Evolutionary conservation across 495 filamentous ascomycete genomes (phyloP), one percentile per base, ranked within the genome.

Genomic region (Lophium mytilinum): DNA sequence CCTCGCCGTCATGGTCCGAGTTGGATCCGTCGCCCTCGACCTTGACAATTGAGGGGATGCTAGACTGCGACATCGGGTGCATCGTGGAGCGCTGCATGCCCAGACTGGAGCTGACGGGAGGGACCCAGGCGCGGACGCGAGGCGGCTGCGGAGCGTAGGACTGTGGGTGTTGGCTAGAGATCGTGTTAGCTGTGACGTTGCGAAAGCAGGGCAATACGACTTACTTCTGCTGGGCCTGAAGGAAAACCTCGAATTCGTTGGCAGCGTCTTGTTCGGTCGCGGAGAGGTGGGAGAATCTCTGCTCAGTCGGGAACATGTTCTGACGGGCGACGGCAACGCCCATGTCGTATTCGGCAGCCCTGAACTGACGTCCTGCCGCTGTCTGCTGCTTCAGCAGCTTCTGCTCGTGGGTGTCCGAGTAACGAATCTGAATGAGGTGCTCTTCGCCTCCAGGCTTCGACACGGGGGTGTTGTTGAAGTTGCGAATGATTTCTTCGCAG

Each of bases 361-460:
- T 88, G 73, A 90, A 96, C 63, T 92, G 86, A 53, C 93, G 88
- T 60, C 89, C 88, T 71, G 92, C 87, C 24, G 90, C 89, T 18
- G 90, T 96, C 66, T 93, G 85, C 37, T 90, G 85, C 77, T 99
- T 99, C 51, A 99, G 80, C 65, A 89, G 78, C 77, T 97, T 99
- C 72, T 99, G 93, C 52, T 89, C 87, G 39, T 90, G 87, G 33
- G 94, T 97, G 69, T 99, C 93, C 50, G 93, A 92, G 69, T 93
- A 97, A 51, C 93, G 92, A 63, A 99, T 86, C 72, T 96, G 88
- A 67, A 99, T 81, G 53, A 87, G 80, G 37, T 90, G 80, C 63
- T 91, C 84, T 40, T 85, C 82, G 50, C 83, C 84, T 62, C 86
- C 78, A 48, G 78, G 79, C 59, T 83, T 74, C 33, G 76, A 50